Conservation (phyloP, 352 stramenopile species). For the Pythium rishiriense region DNA sequence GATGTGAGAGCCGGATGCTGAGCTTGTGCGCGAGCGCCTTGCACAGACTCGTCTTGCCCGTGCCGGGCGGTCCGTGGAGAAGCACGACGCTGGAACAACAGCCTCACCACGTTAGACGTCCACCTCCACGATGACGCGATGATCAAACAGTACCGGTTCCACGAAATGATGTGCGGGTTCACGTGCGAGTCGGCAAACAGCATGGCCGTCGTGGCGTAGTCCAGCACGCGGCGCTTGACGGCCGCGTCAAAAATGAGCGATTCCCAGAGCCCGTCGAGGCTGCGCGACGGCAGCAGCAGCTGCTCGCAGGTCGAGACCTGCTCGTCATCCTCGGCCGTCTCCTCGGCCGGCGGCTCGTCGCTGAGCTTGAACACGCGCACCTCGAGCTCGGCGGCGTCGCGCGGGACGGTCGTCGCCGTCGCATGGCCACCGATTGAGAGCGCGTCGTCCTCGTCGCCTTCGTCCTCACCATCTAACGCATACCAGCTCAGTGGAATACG, state of each 20-base stretch:
- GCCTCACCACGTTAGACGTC: neutral
- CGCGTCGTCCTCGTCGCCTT: neutral
- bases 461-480: neutral
- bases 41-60: slow-evolving; percentile 92
- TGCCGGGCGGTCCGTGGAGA: slow-evolving; percentile 91
- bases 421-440: too few relatives aligned
- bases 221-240: slow-evolving; percentile 82
- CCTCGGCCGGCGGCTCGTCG: slow-evolving; percentile 62
- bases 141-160: slow-evolving; percentile 83
- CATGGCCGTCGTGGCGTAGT: slow-evolving; percentile 90
- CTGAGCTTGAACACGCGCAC: slow-evolving; percentile 80
- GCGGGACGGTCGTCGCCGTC: slow-evolving; percentile 17
- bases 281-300: slow-evolving; percentile 60
- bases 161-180: slow-evolving; percentile 88
- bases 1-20: slow-evolving; percentile 77
- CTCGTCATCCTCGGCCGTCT: slow-evolving; percentile 80
- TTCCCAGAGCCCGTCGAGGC: slow-evolving; percentile 78
- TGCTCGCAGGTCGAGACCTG: slow-evolving; percentile 81
- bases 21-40: slow-evolving; percentile 93
- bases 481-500: neutral
- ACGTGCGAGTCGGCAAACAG: slow-evolving; percentile 88
- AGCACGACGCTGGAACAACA: slow-evolving; percentile 63
- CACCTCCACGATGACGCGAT: too few relatives aligned
- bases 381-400: slow-evolving; percentile 40
- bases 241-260: slow-evolving; percentile 82